These are phyloP conservation scores for Suhomyces atakaporum DNA, from an alignment of 1,139 yeast species.

Conservation along the genomic window DNA sequence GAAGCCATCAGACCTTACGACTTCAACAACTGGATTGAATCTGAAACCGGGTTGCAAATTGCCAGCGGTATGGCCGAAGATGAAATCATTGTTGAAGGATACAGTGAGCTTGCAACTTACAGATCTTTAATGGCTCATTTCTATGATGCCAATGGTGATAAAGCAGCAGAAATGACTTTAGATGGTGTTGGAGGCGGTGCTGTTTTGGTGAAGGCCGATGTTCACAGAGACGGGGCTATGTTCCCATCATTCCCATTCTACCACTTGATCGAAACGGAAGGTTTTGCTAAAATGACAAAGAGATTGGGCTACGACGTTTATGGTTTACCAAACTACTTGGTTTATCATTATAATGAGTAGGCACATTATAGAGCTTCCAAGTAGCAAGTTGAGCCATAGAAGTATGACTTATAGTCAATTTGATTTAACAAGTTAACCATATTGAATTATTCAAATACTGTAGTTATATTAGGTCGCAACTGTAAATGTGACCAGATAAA, in stretches of 20 bases:
- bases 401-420: too few species aligned
- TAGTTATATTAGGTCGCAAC: too few species aligned
- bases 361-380: too few species aligned
- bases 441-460: too few species aligned
- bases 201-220: constrained; percentile 91
- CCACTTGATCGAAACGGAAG: constrained; percentile 95
- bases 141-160: constrained; percentile 66
- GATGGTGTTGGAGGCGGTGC: constrained; percentile 99
- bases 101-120: constrained; percentile 88
- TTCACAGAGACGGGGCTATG: constrained; percentile 98
- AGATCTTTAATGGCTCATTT: constrained; percentile 94
- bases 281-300: constrained; percentile 97
- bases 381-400: too few species aligned
- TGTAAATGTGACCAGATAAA: too few species aligned
- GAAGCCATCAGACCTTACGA: constrained; percentile 85
- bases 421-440: too few species aligned
- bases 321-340: constrained; percentile 93
- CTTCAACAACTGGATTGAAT: constrained; percentile 94
- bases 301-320: constrained; percentile 86
- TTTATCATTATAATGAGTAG: constrained; percentile 80
- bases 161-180: constrained; percentile 66
- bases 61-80: constrained; percentile 77
- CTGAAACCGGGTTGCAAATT: constrained; percentile 76
- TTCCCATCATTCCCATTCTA: constrained; percentile 98
- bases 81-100: constrained; percentile 91